A percentile compares a stretch with the other conserved stretches of the same genome.
Conservation (phyloP, 306 rosid genomes). For the Acacia melanoxylon region DNA sequence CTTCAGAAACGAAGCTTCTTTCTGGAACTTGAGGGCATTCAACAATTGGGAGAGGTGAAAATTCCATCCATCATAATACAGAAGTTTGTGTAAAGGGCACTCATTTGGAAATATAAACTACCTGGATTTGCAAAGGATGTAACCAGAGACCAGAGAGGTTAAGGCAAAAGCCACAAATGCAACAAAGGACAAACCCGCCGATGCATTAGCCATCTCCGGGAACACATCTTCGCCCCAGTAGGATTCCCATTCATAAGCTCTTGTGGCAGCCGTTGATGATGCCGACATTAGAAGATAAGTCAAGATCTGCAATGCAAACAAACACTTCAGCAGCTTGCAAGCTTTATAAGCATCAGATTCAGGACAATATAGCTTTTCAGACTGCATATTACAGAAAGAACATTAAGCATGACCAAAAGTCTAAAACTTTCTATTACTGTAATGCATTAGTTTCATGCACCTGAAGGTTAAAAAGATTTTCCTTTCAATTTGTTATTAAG, state of each 20-base stretch:
- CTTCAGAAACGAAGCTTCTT: conserved; percentile 10
- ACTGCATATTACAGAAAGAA: not conserved
- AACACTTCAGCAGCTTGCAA: conserved; percentile 15
- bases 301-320: conserved; percentile 54
- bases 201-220: conserved; percentile 67
- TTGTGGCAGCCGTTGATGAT: conserved; percentile 83
- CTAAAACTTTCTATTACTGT: not conserved
- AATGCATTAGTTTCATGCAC: conserved; percentile 5
- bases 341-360: conserved; percentile 3
- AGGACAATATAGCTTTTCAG: not conserved
- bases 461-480: not conserved
- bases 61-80: not conserved
- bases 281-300: conserved; percentile 85
- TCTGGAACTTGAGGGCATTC: conserved; percentile 6
- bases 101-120: conserved; percentile 31
- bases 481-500: not conserved
- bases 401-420: not conserved
- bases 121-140: conserved; percentile 50
- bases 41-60: conserved; percentile 16
- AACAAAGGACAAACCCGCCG: conserved; percentile 69
- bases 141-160: conserved; percentile 74
- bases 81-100: conserved; percentile 9
- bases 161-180: conserved; percentile 76
- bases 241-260: conserved; percentile 78
- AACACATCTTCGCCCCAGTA: conserved; percentile 89